Evolutionary conservation across 202 grass and related monocot genomes (phyloP).

Genomic region (Bolboschoenoplectus hybrid): DNA sequence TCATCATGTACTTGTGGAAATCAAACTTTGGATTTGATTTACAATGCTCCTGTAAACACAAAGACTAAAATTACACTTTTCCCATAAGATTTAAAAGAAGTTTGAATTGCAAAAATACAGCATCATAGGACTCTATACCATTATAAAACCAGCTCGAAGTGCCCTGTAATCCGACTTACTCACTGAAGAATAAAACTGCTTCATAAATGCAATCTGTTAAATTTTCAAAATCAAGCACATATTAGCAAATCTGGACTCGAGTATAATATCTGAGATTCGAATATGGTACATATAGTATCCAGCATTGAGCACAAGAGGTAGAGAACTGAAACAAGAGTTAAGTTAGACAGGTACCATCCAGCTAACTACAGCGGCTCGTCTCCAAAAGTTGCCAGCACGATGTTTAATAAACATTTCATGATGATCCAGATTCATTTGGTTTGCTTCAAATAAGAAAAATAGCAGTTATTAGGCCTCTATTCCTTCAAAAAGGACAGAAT

Average conservation of each 20-base stretch:
- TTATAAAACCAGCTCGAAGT: constrained; percentile 80
- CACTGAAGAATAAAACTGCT: constrained; percentile 86
- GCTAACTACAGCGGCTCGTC: constrained; percentile 63
- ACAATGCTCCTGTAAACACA: constrained; percentile 55
- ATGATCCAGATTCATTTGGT: constrained; percentile 35
- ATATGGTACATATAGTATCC: background rate
- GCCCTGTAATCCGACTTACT: constrained; percentile 86
- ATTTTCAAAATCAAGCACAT: constrained; percentile 32
- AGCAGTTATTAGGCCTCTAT: background rate
- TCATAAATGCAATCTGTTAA: constrained; percentile 77
- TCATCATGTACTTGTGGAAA: constrained; percentile 91
- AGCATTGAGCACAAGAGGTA: constrained; percentile 3
- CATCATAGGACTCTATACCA: constrained; percentile 46
- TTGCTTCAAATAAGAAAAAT: constrained; percentile 29
- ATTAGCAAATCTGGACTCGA: constrained; percentile 32
- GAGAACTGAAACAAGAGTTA: constrained; percentile 38
- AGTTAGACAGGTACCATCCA: constrained; percentile 68
- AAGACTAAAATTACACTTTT: constrained; percentile 29
- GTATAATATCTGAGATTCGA: constrained; percentile 23
- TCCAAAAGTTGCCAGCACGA: constrained; percentile 58
- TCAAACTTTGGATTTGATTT: constrained; percentile 41
- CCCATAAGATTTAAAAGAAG: constrained; percentile 26
- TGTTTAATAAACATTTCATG: constrained; percentile 51
- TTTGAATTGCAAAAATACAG: constrained; percentile 36
- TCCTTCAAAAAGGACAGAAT: constrained; percentile 15